Conservation (phyloP, 2,329 filamentous ascomycete species). For the Neurospora sp. region DNA sequence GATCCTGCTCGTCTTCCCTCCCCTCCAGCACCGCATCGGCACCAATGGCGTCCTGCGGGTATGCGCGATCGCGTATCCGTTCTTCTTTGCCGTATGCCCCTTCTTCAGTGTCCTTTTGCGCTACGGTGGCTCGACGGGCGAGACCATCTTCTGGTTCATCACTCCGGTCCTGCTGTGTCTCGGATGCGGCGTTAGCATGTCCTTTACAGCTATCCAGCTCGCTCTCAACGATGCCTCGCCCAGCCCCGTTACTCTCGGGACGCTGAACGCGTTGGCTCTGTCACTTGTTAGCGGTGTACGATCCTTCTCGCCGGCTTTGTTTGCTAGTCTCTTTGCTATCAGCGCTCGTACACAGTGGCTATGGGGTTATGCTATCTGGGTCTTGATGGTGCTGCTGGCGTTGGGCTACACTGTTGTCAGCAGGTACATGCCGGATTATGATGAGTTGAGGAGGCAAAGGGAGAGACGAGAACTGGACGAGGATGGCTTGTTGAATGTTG, state of each 20-base stretch:
- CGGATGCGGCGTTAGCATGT: conserved; percentile 57
- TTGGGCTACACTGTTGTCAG: conserved; percentile 23
- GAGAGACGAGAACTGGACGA: conserved; percentile 3
- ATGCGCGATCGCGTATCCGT: conserved; percentile 51
- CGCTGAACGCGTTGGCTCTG: conserved; percentile 60
- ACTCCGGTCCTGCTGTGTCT: conserved; percentile 36
- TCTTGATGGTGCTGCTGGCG: conserved; percentile 37
- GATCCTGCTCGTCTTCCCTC: conserved; percentile 62
- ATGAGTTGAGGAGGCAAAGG: conserved; percentile 15
- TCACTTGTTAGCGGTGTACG: conserved; percentile 52
- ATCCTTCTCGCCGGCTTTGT: conserved; percentile 55
- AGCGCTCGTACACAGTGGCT: conserved; percentile 54
- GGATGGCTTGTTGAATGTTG: not conserved
- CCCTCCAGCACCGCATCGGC: conserved; percentile 54
- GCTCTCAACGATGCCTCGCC: conserved; percentile 67
- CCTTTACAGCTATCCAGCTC: conserved; percentile 62
- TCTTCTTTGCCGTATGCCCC: conserved; percentile 49
- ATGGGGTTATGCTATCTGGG: conserved; percentile 56
- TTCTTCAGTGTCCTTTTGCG: conserved; percentile 48
- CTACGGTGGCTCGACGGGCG: conserved; percentile 26
- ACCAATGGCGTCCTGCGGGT: conserved; percentile 54
- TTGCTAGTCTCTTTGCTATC: conserved; percentile 58
- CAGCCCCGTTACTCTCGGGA: conserved; percentile 53
- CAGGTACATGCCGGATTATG: conserved; percentile 27
- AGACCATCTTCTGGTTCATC: conserved; percentile 47